Evolutionary conservation across 1,284 basidiomycete species (phyloP), one percentile per base, ranked within the genome.

Genomic region (Lentinus polychrous): DNA sequence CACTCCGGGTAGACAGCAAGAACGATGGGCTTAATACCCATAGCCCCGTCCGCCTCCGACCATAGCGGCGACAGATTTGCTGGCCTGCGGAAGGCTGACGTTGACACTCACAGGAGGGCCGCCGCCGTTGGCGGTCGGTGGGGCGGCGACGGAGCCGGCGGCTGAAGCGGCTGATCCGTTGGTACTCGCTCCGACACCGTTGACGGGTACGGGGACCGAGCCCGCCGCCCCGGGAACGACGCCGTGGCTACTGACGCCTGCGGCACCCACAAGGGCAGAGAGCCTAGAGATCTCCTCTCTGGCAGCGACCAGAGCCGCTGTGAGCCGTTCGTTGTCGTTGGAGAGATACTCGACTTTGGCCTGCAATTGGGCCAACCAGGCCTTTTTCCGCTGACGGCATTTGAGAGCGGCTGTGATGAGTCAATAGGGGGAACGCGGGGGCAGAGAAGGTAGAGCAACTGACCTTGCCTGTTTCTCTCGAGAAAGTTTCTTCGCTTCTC

Each of bases 301-400:
- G 5, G 85, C 83, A 5, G 83, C 75, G 42, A 87, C 81, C n/a
- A 90, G 79, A 55, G 83, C 77, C 48, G 80, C 70, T 54, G 83
- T 76, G 22, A 99, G 81, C n/a, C 91, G 83, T 65, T 98, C 94
- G 66, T 99, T 99, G 69, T 98, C 95, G 56, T 86, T 83, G 24
- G 79, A 75, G 24, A 98, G 77, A 56, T 79, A 91, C 65, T 98
- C 94, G 63, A 94, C 91, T 62, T 95, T 95, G 46, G 86, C 83
- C 67, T 99, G 95, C 15, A 99, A 74, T 56, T 92, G 87, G 20
- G 84, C 78, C 22, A 98, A 79, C 95, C 96, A 99, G 5, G 93
- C 93, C 70, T 99, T 99, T 69, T 99, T 99, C 49, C 95, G 85
- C 66, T 99, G 95, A 35, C 95, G 90, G 68, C 96, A 99, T 71